These are phyloP conservation scores for Chenopodium berlandieri DNA, from an alignment of 148 eudicot species.

Conservation along the genomic window DNA sequence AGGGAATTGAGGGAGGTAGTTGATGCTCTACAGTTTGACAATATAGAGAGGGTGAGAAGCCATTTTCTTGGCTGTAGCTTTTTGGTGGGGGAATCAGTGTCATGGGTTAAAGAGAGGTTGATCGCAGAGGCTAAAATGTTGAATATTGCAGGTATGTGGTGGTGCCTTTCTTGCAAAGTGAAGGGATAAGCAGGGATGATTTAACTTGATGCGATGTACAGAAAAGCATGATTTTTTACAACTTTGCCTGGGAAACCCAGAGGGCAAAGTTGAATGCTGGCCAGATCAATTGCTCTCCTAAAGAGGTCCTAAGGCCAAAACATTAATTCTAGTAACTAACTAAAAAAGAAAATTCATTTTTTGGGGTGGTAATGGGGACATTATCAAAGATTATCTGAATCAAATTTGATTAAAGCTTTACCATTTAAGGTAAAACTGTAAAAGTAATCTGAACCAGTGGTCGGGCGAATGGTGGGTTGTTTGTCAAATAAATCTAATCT, in stretches of 20 bases:
- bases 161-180: not conserved
- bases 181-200: not conserved
- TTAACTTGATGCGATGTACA: not conserved
- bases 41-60: not conserved
- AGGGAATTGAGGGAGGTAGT: not conserved
- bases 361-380: not conserved
- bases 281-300: not conserved
- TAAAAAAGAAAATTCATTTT: not conserved
- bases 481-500: not conserved
- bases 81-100: not conserved
- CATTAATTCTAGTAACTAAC: not conserved
- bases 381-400: not conserved
- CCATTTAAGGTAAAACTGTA: not conserved
- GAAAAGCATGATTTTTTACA: not conserved
- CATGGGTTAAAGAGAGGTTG: not conserved
- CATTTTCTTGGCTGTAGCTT: no score
- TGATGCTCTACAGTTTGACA: not conserved
- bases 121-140: not conserved
- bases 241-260: not conserved
- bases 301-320: not conserved
- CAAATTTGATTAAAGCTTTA: not conserved
- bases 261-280: not conserved
- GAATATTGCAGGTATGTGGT: not conserved
- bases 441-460: not conserved
- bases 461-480: not conserved